Evolutionary conservation across 768 basidiomycete genomes (phyloP), one percentile per base, ranked within the genome.

Genomic region (Rhizopogon roseolus): DNA sequence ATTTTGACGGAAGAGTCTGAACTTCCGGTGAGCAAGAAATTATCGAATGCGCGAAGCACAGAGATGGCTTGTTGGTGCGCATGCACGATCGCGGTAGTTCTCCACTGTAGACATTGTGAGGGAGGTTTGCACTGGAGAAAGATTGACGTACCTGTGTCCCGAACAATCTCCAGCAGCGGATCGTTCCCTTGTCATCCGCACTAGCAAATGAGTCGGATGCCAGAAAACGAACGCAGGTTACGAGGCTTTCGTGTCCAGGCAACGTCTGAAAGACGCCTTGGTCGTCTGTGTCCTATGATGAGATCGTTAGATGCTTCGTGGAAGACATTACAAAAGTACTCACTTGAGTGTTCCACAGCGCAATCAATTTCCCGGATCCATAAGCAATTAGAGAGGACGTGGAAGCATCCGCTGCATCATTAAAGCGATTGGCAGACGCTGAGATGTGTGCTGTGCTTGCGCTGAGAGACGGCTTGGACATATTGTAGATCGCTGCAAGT

Each of bases 1-100:
- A 91, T 73, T 67, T 89, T 92, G 41, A 95, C 76, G 1, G 72
- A 71, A 1, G 85, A 82, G 66, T 98, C 94, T 0, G 94, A 96
- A 14, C 89, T 84, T 1, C 90, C 93, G 0, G 91, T 92, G 2
- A 86, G 76, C 8, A 95, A 56, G 36, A 74, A 69, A 41, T 73
- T 66, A 14, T 71, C 74, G 49, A 75, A 70, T 1, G 76, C 72
- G 39, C 77, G 81, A 4, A 98, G 66, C 3, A 86, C 76, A 11
- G 90, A 87, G 28, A 98, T 79, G 1, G 90, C 77, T 50, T 81
- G 77, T 16, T 69, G 56, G 67, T 98, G 95, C 0, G 85, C 90
- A 54, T 83, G 69, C 2, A 79, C 58, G 29, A 70, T 71, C 10
- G 61, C 61, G 1, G 70, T 64, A 29, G 64, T 59, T 14, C 55